phyloP scores from a whole-genome alignment of 306 rosid species.

The Fragaria iinumae region DNA sequence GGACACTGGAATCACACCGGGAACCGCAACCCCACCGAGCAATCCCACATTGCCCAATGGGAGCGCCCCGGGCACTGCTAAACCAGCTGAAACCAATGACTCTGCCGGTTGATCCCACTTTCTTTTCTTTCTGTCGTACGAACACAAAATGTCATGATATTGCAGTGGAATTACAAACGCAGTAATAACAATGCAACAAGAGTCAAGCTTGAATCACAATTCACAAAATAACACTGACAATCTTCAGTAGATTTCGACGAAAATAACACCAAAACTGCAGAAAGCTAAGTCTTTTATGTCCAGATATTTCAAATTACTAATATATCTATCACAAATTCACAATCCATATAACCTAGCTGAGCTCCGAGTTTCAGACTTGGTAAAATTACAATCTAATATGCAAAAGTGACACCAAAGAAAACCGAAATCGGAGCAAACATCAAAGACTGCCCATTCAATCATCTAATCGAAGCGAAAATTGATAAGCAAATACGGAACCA shows the following conservation, averaged over 20 bases:
- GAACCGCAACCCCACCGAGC: constrained; percentile 38
- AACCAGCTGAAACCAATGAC: constrained; percentile 50
- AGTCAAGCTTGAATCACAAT: background rate
- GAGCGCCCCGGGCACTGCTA: constrained; percentile 49
- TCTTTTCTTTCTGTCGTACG: constrained; percentile 67
- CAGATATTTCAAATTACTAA: background rate
- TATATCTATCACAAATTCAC: background rate
- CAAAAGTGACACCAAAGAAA: background rate
- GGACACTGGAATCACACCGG: constrained; percentile 32
- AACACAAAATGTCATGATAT: background rate
- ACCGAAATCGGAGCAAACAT: background rate
- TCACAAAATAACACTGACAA: background rate
- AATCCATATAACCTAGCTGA: background rate
- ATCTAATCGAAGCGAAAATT: background rate
- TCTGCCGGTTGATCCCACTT: constrained; percentile 99
- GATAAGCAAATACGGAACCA: background rate
- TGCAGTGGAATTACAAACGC: background rate
- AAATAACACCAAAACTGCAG: background rate
- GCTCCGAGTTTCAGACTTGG: background rate
- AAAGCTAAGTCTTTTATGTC: background rate
- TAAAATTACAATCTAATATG: background rate
- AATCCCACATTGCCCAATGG: constrained; percentile 42
- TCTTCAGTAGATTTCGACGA: background rate
- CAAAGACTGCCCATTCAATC: background rate
- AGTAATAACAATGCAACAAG: background rate